Evolutionary conservation across 176 grass and related monocot genomes (phyloP).

Genomic region (Aegilops tauschii): DNA sequence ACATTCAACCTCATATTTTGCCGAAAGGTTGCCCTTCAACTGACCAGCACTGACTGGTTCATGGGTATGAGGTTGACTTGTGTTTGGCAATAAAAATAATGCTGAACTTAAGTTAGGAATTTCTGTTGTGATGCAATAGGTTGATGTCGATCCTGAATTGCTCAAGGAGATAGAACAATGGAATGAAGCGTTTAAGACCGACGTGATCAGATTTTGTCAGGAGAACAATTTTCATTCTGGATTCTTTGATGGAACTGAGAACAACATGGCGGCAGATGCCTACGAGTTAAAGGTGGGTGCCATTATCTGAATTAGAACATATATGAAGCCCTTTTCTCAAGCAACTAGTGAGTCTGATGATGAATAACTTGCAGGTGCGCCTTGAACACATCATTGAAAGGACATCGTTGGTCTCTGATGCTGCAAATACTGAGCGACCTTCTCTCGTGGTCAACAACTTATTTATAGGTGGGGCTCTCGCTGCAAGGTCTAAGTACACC

Average conservation of each 20-base stretch:
- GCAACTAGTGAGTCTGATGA: not conserved
- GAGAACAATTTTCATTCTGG: conserved; percentile 92
- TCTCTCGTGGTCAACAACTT: conserved; percentile 71
- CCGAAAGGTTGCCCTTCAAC: not conserved
- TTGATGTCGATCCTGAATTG: conserved; percentile 65
- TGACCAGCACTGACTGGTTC: not conserved
- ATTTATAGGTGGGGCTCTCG: conserved; percentile 90
- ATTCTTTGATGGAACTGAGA: conserved; percentile 88
- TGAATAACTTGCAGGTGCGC: conserved; percentile 62
- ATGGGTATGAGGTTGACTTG: not conserved
- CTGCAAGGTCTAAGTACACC: conserved; percentile 88
- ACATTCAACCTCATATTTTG: not conserved
- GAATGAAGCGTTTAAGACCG: conserved; percentile 66
- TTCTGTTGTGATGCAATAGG: conserved; percentile 43
- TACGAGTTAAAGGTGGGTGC: conserved; percentile 78
- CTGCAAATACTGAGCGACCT: conserved; percentile 82
- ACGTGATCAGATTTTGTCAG: conserved; percentile 91
- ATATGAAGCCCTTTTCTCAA: not conserved
- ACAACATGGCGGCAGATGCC: conserved; percentile 83
- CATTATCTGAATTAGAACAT: not conserved
- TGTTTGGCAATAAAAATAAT: not conserved
- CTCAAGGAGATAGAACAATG: conserved; percentile 84
- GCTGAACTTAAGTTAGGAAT: not conserved
- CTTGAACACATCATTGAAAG: conserved; percentile 98
- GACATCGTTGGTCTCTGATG: conserved; percentile 84